These are phyloP conservation scores for Pseudocercospora fijiensis DNA, from an alignment of 2,329 filamentous ascomycete species.

Conservation along the genomic window DNA sequence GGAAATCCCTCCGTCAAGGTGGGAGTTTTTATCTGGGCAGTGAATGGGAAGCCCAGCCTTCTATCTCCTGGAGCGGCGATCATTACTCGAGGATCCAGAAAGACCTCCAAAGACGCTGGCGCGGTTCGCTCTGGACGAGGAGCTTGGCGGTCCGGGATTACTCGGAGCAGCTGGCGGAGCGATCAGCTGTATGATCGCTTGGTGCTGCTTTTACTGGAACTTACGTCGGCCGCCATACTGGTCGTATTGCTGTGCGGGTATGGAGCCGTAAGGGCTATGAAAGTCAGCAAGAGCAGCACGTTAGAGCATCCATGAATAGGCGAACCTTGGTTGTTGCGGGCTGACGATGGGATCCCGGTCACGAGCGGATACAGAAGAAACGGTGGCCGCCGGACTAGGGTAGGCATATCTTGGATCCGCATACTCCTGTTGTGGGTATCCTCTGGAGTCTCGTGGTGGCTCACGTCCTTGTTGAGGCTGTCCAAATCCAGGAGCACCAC, in stretches of 20 bases:
- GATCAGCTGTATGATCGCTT: constrained; percentile 27
- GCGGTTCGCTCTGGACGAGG: constrained; percentile 21
- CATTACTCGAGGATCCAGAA: constrained; percentile 16
- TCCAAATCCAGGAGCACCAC: constrained; percentile 26
- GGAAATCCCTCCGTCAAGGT: not conserved
- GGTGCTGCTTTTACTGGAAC: constrained; percentile 27
- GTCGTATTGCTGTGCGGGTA: constrained; percentile 32
- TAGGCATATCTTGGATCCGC: constrained; percentile 38
- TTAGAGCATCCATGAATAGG: constrained; percentile 15
- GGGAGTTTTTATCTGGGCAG: not conserved
- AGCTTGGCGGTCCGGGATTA: constrained; percentile 16
- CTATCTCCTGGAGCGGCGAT: constrained; percentile 21
- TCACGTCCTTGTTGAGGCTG: constrained; percentile 28
- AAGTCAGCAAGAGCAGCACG: constrained; percentile 27
- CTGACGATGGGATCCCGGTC: constrained; percentile 31
- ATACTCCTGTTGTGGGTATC: constrained; percentile 34
- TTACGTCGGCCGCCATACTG: constrained; percentile 37
- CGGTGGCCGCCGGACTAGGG: constrained; percentile 38
- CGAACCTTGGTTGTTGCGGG: constrained; percentile 37
- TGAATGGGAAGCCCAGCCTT: not conserved
- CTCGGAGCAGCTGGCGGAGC: constrained; percentile 30
- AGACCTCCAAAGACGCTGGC: constrained; percentile 25
- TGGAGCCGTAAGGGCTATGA: constrained; percentile 32
- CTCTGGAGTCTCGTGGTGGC: constrained; percentile 29
- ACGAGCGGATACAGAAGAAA: constrained; percentile 29